Base-by-base conservation (phyloP, 495 filamentous ascomycete species). In the Copromyces sp. region DNA sequence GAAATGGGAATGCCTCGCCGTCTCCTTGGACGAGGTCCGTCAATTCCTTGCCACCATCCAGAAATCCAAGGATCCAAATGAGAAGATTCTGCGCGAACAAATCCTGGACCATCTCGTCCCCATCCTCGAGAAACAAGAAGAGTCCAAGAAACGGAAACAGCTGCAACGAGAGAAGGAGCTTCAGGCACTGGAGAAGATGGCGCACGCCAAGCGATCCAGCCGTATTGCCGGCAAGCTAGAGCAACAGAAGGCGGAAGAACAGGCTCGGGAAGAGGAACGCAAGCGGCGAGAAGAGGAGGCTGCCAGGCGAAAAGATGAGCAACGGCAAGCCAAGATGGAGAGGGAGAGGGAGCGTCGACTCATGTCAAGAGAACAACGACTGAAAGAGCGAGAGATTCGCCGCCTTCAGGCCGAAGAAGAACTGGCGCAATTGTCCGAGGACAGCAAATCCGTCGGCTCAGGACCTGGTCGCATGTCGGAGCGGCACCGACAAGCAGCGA, bases 171-270 rank as follows among this genome's bases (percentile, higher is more conserved):
- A 95, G 79, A 94, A 92, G 78, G 94, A 97, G 76, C 78, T 96
- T 39, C 82, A 92, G 70, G 93, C 89, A 75, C 78, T 95, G 75
- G 89, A 95, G 78, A 92, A 94, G 76, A 84, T 98, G 74, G 94
- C 93, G n/a, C 91, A 91, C 47, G 95, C 95, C 0, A 99, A 99
- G 83, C 85, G 95, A 71, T 98, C 95, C 1, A 95, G 93, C 74
- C 89, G 95, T 69, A 86, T 98, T 69, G 93, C 93, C 41, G 86
- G 87, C 70, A 97, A 94, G 81, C 82, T 88, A 38, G 92, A 97
- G 79, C 91, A 89, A 70, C 93, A 93, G 73, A 89, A 90, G 74
- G 81, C 89, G 70, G 90, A 93, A 35, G 90, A 92, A 71, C 91
- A 91, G 71, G 86, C 86, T 47, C 84, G 82, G 4, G 92, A 94